phyloP scores from a whole-genome alignment of 306 rosid genomes.

The Castanea sativa region DNA sequence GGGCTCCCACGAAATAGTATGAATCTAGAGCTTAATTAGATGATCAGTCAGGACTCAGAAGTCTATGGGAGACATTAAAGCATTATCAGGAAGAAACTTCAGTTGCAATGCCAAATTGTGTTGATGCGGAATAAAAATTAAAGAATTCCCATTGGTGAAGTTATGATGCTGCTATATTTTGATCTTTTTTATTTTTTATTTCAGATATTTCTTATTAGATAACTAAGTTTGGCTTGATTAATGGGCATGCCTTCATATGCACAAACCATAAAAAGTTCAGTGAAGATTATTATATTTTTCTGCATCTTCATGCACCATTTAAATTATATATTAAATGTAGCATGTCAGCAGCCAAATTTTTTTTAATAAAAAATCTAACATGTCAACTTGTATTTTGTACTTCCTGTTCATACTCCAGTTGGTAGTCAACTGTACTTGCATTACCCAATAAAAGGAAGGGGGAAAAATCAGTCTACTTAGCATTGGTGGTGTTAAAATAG shows the following conservation, averaged over 20 bases:
- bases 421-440: slow-evolving; percentile 1
- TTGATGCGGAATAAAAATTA: neutral
- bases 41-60: too few species aligned
- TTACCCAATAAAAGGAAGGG: neutral
- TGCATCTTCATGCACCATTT: too few species aligned
- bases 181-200: neutral
- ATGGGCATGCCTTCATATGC: neutral
- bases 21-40: too few species aligned
- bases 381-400: neutral
- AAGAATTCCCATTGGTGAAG: neutral
- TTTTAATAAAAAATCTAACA: neutral
- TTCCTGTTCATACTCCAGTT: slow-evolving; percentile 3
- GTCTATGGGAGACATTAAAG: too few species aligned
- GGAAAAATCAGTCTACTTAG: neutral
- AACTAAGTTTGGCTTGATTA: neutral
- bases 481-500: too few species aligned
- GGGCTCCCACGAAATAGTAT: too few species aligned
- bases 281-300: too few species aligned
- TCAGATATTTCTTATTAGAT: neutral
- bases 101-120: neutral
- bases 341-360: neutral
- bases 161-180: neutral
- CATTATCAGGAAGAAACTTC: neutral
- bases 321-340: neutral
- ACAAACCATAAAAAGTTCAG: neutral